Conservation (phyloP, 2,329 filamentous ascomycete genomes). For the Juglanconis sp. region DNA sequence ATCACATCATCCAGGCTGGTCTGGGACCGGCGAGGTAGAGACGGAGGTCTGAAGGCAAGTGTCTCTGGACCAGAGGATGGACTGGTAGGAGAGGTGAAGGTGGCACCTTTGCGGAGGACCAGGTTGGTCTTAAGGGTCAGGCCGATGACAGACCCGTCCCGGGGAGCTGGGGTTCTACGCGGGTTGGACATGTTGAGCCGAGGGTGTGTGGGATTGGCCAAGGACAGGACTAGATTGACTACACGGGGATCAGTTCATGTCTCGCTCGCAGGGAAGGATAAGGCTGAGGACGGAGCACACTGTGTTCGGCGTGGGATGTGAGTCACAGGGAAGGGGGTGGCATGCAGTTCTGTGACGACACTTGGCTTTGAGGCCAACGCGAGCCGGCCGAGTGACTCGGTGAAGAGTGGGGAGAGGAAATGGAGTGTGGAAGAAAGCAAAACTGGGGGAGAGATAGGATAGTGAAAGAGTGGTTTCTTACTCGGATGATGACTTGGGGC, state of each 20-base stretch:
- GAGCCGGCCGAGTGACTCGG: conserved; percentile 10
- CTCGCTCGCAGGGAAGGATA: conserved; percentile 19
- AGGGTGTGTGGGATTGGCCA: conserved; percentile 21
- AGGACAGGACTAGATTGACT: conserved; percentile 14
- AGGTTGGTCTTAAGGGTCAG: conserved; percentile 52
- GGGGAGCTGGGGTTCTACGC: conserved; percentile 39
- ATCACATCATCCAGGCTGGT: conserved; percentile 70
- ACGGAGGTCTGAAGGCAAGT: conserved; percentile 47
- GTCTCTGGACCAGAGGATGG: conserved; percentile 26
- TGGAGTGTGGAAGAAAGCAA: neutral
- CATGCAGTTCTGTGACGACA: conserved; percentile 15
- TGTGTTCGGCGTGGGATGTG: conserved; percentile 1
- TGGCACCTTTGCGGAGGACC: conserved; percentile 68
- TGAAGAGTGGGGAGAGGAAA: conserved; percentile 6
- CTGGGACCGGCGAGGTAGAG: conserved; percentile 63
- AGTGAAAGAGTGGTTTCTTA: conserved; percentile 9
- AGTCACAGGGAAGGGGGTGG: conserved; percentile 11
- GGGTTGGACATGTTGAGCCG: conserved; percentile 35
- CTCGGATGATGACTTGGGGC: conserved; percentile 7
- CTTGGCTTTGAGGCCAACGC: conserved; percentile 16
- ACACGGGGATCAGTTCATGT: conserved; percentile 16
- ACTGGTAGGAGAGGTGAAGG: conserved; percentile 55
- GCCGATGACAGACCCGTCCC: conserved; percentile 38
- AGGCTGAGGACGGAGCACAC: conserved; percentile 9
- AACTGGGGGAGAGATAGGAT: neutral